These are phyloP conservation scores for Globisporangium polare DNA, from an alignment of 352 stramenopile genomes.

Conservation along the genomic window DNA sequence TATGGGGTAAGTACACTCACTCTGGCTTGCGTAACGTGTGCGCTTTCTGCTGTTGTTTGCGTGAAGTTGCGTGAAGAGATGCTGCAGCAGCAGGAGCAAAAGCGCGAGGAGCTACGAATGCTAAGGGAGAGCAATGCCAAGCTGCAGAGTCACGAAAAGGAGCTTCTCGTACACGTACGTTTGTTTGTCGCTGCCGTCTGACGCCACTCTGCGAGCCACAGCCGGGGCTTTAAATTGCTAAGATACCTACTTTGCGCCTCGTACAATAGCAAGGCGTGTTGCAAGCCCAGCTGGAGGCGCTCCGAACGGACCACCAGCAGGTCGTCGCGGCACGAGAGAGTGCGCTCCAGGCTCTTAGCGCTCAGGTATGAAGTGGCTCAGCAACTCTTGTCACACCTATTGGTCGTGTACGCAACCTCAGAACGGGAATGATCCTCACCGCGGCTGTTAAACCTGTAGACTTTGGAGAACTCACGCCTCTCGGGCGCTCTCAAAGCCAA, in stretches of 20 bases:
- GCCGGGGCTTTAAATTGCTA: no score
- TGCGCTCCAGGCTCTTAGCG: constrained; percentile 5
- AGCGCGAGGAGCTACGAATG: constrained; percentile 12
- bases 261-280: constrained; percentile 13
- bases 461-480: constrained; percentile 19
- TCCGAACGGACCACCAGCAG: constrained; percentile 17
- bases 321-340: constrained; percentile 21
- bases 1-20: background rate
- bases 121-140: constrained; percentile 6
- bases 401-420: background rate
- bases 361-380: constrained; percentile 18
- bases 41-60: background rate
- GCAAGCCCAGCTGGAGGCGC: constrained; percentile 15
- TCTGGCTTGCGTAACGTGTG: background rate
- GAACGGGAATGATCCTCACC: background rate
- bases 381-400: background rate
- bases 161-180: constrained; percentile 9
- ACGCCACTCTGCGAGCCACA: no score
- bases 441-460: constrained; percentile 10
- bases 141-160: background rate
- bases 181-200: background rate
- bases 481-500: constrained; percentile 15
- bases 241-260: no score
- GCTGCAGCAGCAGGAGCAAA: constrained; percentile 15
- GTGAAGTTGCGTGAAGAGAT: constrained; percentile 6